Evolutionary conservation across 2,329 filamentous ascomycete genomes (phyloP), one percentile per base, ranked within the genome.

Genomic region (Zasmidium angulare): DNA sequence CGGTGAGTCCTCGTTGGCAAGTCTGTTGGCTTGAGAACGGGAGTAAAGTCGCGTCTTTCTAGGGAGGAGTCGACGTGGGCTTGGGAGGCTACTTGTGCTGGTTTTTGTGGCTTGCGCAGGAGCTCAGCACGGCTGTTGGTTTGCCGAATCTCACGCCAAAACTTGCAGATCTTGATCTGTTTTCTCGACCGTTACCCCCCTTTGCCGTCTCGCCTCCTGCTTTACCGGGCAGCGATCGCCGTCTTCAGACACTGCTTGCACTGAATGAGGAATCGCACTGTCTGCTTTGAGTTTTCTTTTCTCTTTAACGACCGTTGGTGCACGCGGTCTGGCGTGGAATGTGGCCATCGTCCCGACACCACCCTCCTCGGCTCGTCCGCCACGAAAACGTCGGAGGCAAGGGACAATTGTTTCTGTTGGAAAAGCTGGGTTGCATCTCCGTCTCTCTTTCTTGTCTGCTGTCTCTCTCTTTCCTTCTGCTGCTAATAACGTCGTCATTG

Each of bases 101-200:
- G 36, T 17, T 43, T 43, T 43, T 26, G 23, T 50, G 49, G 49
- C 49, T 50, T 50, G 36, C 36, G 36, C 36, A 43, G n/a, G n/a
- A 43, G 36, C 36, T 43, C 14, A 43, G 36, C 36, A 19, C 36
- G 36, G 36, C 14, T 43, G 4, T 43, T 19, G 36, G 36, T 43
- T 43, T 43, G 36, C 36, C 36, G 36, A 43, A 43, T 43, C 36
- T 43, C 31, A 22, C 22, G 20, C 36, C 14, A 24, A 46, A 23
- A 23, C 23, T 22, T 29, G 53, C 53, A 26, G 43, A 48, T 55
- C 53, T 55, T 55, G 53, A 49, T 48, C 20, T 21, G 24, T 49
- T 22, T 53, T 26, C 23, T 46, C 23, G 36, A 24, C 11, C 40
- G 36, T 1, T 40, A 2, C 22, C 19, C 10, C 24, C 36, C 26